These are phyloP conservation scores for Pyrus betulifolia DNA, from an alignment of 306 rosid genomes.

Conservation along the genomic window DNA sequence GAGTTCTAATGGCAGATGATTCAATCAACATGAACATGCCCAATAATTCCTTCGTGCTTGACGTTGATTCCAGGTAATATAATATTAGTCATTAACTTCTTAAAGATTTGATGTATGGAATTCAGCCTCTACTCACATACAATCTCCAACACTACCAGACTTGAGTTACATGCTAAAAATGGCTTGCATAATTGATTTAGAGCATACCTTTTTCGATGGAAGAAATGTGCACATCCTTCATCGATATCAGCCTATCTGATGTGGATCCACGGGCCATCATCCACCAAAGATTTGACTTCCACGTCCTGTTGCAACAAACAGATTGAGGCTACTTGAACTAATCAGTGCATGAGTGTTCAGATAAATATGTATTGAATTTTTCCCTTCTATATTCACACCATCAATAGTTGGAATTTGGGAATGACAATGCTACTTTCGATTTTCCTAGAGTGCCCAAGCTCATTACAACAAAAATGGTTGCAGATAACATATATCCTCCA, in stretches of 20 bases:
- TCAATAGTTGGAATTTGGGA: not conserved
- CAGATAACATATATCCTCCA: too few species aligned
- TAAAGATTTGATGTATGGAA: not conserved
- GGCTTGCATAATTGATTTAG: slow-evolving; percentile 18
- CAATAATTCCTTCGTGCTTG: slow-evolving; percentile 70
- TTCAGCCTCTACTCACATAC: not conserved
- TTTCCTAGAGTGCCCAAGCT: too few species aligned
- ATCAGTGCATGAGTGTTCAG: too few species aligned
- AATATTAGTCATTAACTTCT: not conserved
- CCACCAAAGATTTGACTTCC: slow-evolving; percentile 76
- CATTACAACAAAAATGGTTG: too few species aligned
- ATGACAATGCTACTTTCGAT: too few species aligned
- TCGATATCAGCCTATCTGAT: slow-evolving; percentile 49
- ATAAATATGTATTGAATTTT: too few species aligned
- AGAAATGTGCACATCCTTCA: slow-evolving; percentile 71
- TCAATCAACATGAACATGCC: slow-evolving; percentile 50
- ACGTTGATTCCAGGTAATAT: slow-evolving; percentile 74
- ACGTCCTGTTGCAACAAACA: slow-evolving; percentile 57
- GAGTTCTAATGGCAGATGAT: slow-evolving; percentile 76
- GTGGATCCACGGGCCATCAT: slow-evolving; percentile 67
- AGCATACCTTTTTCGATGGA: slow-evolving; percentile 88
- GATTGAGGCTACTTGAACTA: not conserved
- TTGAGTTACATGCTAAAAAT: not conserved
- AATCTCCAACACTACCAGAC: not conserved
- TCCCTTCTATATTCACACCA: not conserved